Base-by-base conservation (phyloP, 2,329 filamentous ascomycete species). In the Aspergillus puulaauensis region DNA sequence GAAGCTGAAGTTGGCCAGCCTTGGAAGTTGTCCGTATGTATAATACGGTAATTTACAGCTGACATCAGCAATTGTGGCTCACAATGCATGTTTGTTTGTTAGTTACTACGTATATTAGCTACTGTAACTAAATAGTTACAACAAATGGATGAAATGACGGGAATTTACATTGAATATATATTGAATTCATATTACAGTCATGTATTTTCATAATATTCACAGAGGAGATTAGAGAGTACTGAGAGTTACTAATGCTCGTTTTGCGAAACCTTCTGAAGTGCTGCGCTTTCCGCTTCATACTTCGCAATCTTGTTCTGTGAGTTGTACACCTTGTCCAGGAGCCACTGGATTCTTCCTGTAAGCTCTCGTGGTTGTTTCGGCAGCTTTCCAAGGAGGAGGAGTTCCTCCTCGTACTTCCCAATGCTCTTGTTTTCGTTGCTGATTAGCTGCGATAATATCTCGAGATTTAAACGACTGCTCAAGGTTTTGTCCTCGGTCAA, bases 321-420 rank as follows among this genome's bases (percentile, higher is more conserved):
- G n/a, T 72, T 78, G 64, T 86, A 81, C 59, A 96, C 75, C 78
- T 96, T 96, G 1, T 71, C 74, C 47, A 96, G 73, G 62, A 97
- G 76, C 77, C 90, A 97, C 56, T 83, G 78, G 3, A 91, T 81
- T 35, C 93, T 79, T 0, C 83, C 82, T 0, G 77, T 79, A 27
- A 90, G 79, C 79, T 95, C 88, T 19, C 78, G 75, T 1, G 91
- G 90, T 72, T 90, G 86, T 51, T 82, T 87, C 6, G 88, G 89
- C 65, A 96, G 71, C 19, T 81, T 80, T 0, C 84, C 90, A n/a
- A 97, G 75, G 54, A 90, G 69, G 57, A 78, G 80, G 57, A 98
- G 78, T 75, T 98, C 93, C 24, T 81, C 80, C 78, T 97, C 93
- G 45, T 85, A 88, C 74, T 91, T 91, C 41, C 88, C 86, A 59